A percentile compares a stretch with the other conserved stretches of the same genome.
These are phyloP conservation scores for Delonix regia DNA, from an alignment of 306 rosid genomes.

Conservation along the genomic window DNA sequence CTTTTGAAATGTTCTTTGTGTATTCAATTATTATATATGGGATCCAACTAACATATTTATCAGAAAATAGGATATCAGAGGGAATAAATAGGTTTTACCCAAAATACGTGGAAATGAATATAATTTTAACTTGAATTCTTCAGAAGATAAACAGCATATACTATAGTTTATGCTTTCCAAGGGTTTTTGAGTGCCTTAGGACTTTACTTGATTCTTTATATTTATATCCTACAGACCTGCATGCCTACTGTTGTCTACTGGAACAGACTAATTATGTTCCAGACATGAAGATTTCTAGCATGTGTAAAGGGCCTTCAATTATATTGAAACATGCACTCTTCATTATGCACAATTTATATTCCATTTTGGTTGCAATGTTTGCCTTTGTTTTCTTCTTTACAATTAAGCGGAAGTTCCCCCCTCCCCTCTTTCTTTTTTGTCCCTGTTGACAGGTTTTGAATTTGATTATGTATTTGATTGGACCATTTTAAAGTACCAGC, in stretches of 20 bases:
- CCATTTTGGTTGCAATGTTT: conserved; percentile 3
- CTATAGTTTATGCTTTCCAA: not conserved
- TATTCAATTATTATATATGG: not conserved
- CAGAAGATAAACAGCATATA: not conserved
- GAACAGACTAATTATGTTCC: not conserved
- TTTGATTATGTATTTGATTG: conserved; percentile 91
- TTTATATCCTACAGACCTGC: conserved; percentile 4
- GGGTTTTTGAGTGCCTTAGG: not conserved
- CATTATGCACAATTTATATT: not conserved
- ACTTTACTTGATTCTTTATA: not conserved
- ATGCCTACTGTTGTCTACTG: not conserved
- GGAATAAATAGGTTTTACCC: not conserved
- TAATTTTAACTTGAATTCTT: not conserved
- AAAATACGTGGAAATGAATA: not conserved
- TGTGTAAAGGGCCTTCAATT: not conserved
- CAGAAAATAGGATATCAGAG: not conserved
- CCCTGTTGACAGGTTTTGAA: conserved; percentile 68
- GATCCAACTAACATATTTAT: not conserved
- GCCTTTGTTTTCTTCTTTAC: not conserved
- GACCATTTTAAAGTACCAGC: conserved; percentile 93
- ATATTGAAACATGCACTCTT: not conserved
- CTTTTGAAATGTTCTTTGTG: not conserved
- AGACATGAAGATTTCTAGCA: not conserved
- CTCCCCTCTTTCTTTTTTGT: conserved; percentile 24
- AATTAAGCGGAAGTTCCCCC: conserved; percentile 13